Evolutionary conservation across 306 rosid species (phyloP).

Genomic region (Vigna unguiculata): DNA sequence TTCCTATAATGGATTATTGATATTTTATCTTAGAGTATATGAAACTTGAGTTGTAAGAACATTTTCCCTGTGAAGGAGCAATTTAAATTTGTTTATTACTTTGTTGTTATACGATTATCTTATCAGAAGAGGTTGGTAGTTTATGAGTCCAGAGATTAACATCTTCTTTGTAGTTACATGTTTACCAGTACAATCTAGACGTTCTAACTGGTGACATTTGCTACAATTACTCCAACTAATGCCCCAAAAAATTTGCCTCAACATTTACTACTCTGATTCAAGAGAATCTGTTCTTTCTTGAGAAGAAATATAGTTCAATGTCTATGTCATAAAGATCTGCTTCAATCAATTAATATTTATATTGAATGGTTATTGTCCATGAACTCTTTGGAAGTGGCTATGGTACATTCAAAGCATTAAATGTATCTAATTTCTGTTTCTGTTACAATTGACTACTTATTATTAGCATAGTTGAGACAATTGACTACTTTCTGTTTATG

Average conservation of each 20-base stretch:
- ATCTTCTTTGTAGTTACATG: not conserved
- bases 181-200: conserved; percentile 21
- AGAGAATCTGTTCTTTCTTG: too few relatives aligned
- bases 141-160: not conserved
- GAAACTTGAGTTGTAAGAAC: not conserved
- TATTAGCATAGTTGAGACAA: too few relatives aligned
- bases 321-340: not conserved
- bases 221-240: not conserved
- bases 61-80: not conserved
- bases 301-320: not conserved
- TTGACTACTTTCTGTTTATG: too few relatives aligned
- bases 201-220: conserved; percentile 28
- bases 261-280: too few relatives aligned
- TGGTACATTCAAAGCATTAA: too few relatives aligned
- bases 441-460: too few relatives aligned
- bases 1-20: not conserved
- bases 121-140: not conserved
- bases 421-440: too few relatives aligned
- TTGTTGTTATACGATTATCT: not conserved
- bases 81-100: not conserved
- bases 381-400: too few relatives aligned
- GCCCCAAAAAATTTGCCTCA: conserved; percentile 8
- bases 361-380: not conserved
- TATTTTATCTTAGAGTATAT: not conserved
- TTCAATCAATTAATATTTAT: not conserved